A percentile compares a stretch with the other conserved stretches of the same genome.
Evolutionary conservation across 164 flowering plant species (phyloP).

Genomic region (Cinnamomum micranthum): DNA sequence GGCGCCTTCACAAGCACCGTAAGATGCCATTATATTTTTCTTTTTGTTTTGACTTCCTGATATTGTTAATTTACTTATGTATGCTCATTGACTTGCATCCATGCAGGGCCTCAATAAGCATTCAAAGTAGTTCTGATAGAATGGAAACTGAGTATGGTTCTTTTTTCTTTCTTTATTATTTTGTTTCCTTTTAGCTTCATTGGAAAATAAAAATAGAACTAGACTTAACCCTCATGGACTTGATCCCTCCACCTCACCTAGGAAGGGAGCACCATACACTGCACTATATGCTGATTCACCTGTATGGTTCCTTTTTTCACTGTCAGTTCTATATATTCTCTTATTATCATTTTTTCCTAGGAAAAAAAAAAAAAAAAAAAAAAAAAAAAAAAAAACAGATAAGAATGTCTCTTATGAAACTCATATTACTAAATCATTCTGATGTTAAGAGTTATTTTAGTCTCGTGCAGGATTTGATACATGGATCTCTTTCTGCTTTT

Average conservation of each 20-base stretch:
- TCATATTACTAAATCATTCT: too few species aligned
- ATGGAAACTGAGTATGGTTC: slow-evolving; percentile 36
- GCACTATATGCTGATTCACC: too few species aligned
- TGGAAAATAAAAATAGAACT: not conserved
- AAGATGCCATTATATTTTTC: slow-evolving; percentile 19
- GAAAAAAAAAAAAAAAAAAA: too few species aligned
- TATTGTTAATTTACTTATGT: not conserved
- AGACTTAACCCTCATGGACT: not conserved
- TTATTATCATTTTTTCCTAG: too few species aligned
- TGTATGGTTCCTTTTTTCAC: too few species aligned
- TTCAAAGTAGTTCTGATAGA: slow-evolving; percentile 29
- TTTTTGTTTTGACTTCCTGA: not conserved
- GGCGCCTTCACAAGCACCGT: slow-evolving; percentile 41
- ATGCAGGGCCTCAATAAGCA: slow-evolving; percentile 35
- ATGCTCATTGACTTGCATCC: not conserved
- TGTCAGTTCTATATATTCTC: too few species aligned
- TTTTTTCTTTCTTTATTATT: not conserved
- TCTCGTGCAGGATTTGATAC: too few species aligned
- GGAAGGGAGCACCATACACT: not conserved
- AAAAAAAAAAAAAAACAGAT: too few species aligned
- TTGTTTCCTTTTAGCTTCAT: not conserved
- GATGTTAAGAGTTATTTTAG: too few species aligned
- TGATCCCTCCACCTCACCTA: not conserved
- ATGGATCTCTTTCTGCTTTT: too few species aligned
- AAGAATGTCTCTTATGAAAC: too few species aligned